phyloP scores from a whole-genome alignment of 257 asterid species.

The Solanum etuberosum region DNA sequence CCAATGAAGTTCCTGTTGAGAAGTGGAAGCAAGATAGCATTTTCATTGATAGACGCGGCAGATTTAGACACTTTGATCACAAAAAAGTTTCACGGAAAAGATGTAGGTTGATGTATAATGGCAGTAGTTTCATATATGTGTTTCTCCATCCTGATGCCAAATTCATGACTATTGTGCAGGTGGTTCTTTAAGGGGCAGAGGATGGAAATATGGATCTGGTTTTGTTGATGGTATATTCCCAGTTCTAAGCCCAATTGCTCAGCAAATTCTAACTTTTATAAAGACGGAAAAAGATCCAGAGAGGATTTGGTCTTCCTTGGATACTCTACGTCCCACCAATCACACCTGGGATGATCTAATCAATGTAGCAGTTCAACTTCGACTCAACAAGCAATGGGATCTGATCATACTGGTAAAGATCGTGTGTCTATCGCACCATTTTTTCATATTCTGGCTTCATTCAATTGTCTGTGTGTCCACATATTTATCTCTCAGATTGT shows the following conservation, averaged over 20 bases:
- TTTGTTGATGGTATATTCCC: constrained; percentile 86
- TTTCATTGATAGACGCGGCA: constrained; percentile 58
- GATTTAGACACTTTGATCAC: constrained; percentile 48
- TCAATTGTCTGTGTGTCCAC: background rate
- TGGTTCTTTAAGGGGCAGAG: constrained; percentile 82
- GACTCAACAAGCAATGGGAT: constrained; percentile 69
- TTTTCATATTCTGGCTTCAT: background rate
- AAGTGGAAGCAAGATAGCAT: constrained; percentile 63
- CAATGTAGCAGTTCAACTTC: constrained; percentile 66
- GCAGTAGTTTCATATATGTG: background rate
- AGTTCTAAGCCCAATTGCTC: constrained; percentile 73
- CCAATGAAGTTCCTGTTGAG: constrained; percentile 28
- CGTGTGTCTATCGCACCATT: background rate
- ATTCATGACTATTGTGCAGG: constrained; percentile 27
- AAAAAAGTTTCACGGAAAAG: constrained; percentile 66
- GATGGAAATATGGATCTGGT: constrained; percentile 93
- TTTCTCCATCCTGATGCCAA: background rate
- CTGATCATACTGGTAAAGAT: constrained; percentile 42
- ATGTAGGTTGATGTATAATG: constrained; percentile 19
- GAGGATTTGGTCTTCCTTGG: constrained; percentile 53
- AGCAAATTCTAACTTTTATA: constrained; percentile 45
- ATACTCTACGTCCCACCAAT: constrained; percentile 53
- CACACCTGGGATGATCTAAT: constrained; percentile 74
- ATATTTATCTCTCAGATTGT: background rate
- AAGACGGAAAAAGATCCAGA: constrained; percentile 35